Evolutionary conservation across 225 moss, liverwort and hornwort species (phyloP).

Genomic region (Climacium dendroides): DNA sequence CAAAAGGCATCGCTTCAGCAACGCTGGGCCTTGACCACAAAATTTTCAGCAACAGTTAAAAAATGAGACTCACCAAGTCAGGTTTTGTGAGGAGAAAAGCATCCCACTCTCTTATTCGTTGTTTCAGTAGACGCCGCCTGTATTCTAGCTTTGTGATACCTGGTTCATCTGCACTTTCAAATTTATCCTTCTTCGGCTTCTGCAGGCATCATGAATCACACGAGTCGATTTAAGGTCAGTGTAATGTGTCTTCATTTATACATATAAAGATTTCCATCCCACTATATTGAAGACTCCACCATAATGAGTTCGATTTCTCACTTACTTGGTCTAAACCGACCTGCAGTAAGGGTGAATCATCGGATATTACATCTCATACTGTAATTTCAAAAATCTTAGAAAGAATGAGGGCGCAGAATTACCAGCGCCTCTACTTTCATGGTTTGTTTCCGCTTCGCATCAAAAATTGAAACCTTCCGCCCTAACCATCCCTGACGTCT

Average conservation of each 20-base stretch:
- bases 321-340: background rate
- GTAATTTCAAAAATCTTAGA: background rate
- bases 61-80: conserved; percentile 46
- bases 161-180: conserved; percentile 43
- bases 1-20: background rate
- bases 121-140: conserved; percentile 72
- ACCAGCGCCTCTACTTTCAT: conserved; percentile 10
- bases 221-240: background rate
- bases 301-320: background rate
- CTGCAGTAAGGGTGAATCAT: background rate
- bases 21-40: background rate
- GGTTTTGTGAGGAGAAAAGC: conserved; percentile 67
- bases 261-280: background rate
- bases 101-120: conserved; percentile 70
- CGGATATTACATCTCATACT: background rate
- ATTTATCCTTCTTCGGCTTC: conserved; percentile 16
- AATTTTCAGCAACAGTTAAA: background rate
- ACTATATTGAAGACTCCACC: background rate
- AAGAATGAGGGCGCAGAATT: background rate
- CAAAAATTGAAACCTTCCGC: conserved; percentile 13
- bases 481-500: conserved; percentile 12
- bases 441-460: conserved; percentile 20
- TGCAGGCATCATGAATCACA: conserved; percentile 3
- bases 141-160: conserved; percentile 69
- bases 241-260: background rate